Base-by-base conservation (phyloP, 768 basidiomycete genomes). In the Boletus tylopilopsis region DNA sequence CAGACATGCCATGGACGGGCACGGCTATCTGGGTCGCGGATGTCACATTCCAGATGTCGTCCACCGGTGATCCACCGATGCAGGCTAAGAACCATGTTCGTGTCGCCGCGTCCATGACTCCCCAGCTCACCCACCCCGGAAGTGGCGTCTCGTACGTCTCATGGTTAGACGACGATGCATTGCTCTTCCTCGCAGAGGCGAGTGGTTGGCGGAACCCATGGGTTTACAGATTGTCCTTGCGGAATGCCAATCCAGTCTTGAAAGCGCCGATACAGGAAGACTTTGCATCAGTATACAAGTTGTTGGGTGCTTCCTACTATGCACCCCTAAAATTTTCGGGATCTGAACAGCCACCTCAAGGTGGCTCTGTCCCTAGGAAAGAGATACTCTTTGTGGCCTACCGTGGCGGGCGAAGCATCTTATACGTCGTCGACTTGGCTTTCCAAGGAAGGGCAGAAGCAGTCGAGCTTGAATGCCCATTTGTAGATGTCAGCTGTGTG, bases 161-260 rank as follows among this genome's bases (percentile, higher is more conserved):
- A 3, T 48, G 47, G 47, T 25, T 48, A 18, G 47, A 41, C 30
- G 32, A 41, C 32, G 47, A 34, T 27, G 13, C 13, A 1, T 11
- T 48, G 23, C 33, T 48, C 13, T 48, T 48, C 32, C 47, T 48
- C 15, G 47, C 47, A 4, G 47, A 48, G 32, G 23, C 47, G 23
- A 48, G 47, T 15, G 47, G 47, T 6, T 48, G 39, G 47, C 47
- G 47, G 32, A 48, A 48, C 32, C 47, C 47, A 7, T 48, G 47
- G 47, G 13, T 48, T 5, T 48, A 41, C 32, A 41, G 24, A 18
- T 29, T 41, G 23, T 41, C 47, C 12, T 22, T n/a, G 32, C 22
- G 9, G 39, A 21, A 48, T 12, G 47, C 47, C 6, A 24, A 27
- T 25, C 39, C 47, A 2, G 39, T 34, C 39, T 35, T 48, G 39